Conservation (phyloP, 331 rosid species). For the Acacia concinna region DNA sequence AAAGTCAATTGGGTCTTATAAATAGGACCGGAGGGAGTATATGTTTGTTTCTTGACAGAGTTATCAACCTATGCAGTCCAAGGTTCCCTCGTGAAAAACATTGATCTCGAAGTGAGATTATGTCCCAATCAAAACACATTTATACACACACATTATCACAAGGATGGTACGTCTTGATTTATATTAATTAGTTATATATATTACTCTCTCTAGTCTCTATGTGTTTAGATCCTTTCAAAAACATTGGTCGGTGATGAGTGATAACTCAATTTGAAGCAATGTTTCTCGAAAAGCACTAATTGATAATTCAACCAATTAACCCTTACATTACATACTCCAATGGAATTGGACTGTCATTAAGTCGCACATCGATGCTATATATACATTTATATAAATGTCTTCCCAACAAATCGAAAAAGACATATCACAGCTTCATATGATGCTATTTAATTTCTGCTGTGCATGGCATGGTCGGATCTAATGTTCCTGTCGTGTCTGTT, state of each 20-base stretch:
- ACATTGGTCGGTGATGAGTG: neutral
- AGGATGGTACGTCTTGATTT: neutral
- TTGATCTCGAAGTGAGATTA: neutral
- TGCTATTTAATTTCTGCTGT: neutral
- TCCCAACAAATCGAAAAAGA: neutral
- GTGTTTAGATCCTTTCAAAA: neutral
- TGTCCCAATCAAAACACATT: neutral
- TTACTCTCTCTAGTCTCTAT: neutral
- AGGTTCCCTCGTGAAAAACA: neutral
- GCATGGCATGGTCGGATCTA: neutral
- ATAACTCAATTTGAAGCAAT: neutral
- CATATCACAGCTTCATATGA: neutral
- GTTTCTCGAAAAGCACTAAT: neutral
- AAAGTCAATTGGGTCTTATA: no score
- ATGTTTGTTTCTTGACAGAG: neutral
- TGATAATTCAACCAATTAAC: neutral
- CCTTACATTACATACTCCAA: neutral
- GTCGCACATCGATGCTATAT: neutral
- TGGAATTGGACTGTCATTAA: neutral
- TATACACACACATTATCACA: neutral
- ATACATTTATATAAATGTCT: neutral
- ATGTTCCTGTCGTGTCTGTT: neutral
- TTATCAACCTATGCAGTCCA: neutral
- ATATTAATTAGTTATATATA: neutral
- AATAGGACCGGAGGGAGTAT: no score